These are phyloP conservation scores for Phenoliferia sp. DNA, from an alignment of 1,284 basidiomycete species.

Conservation along the genomic window DNA sequence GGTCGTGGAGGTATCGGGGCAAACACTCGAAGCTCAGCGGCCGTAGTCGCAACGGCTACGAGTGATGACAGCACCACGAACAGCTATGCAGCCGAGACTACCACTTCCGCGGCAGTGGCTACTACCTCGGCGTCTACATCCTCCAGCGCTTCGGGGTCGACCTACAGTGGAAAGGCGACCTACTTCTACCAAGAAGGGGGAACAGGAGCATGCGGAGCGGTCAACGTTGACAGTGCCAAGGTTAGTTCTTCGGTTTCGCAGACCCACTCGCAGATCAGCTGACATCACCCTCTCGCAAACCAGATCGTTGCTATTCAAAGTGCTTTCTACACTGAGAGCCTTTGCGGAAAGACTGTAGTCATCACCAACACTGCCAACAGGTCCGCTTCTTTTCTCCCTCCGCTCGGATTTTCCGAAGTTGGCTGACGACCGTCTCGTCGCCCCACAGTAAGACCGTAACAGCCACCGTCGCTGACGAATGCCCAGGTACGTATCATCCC, in stretches of 20 bases:
- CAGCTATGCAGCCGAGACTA: neutral
- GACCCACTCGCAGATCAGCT: neutral
- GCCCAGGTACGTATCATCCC: neutral
- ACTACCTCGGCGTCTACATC: neutral
- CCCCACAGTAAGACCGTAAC: neutral
- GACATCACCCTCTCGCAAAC: neutral
- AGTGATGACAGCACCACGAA: no score
- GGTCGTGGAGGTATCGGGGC: neutral
- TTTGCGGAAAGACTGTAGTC: neutral
- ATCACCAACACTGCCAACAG: neutral
- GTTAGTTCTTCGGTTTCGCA: neutral
- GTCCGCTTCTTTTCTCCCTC: neutral
- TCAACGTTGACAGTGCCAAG: neutral
- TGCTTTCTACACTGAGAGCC: neutral
- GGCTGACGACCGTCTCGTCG: neutral
- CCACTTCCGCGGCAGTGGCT: neutral
- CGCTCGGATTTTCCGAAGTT: neutral
- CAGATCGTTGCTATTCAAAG: neutral
- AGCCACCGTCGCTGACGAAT: neutral
- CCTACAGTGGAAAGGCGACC: neutral
- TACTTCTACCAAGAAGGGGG: neutral
- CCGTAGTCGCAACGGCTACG: neutral
- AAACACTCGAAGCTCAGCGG: neutral
- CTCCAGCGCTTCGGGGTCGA: neutral
- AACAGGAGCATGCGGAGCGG: neutral